Evolutionary conservation across 163 green algal species (phyloP).

Genomic region (Scenedesmus sp.): DNA sequence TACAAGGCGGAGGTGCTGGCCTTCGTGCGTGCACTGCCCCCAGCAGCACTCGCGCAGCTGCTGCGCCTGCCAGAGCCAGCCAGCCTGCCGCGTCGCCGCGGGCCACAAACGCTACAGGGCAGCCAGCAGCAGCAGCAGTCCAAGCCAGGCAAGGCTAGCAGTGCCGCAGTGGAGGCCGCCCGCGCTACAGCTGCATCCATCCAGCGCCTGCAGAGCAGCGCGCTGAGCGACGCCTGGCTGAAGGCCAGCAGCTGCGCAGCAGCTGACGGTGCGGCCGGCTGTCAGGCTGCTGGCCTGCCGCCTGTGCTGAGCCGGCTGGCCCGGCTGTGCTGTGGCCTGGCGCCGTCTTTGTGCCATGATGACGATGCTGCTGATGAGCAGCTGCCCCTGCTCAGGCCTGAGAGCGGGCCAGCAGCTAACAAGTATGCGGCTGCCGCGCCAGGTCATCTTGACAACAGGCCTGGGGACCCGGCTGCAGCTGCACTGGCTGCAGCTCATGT

Average conservation of each 20-base stretch:
- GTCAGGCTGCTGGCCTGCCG: background rate
- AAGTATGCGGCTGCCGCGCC: background rate
- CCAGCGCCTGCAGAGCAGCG: background rate
- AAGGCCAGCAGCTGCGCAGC: background rate
- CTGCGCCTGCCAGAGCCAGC: slow-evolving; percentile 27
- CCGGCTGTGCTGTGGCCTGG: background rate
- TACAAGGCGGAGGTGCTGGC: slow-evolving; percentile 42
- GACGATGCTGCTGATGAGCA: background rate
- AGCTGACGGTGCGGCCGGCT: background rate
- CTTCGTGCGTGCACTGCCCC: slow-evolving; percentile 19
- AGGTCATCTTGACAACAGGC: background rate
- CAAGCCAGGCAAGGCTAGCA: background rate
- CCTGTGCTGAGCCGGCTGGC: slow-evolving; percentile 16
- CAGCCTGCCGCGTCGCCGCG: background rate
- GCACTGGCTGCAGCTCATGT: slow-evolving; percentile 26
- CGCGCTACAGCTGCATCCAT: slow-evolving; percentile 1
- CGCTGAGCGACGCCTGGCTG: background rate
- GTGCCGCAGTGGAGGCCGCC: background rate
- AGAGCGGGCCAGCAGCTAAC: background rate
- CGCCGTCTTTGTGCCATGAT: background rate
- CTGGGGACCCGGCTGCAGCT: slow-evolving; percentile 3
- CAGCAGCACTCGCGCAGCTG: slow-evolving; percentile 8
- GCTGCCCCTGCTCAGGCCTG: background rate
- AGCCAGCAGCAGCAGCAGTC: background rate
- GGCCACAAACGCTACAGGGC: background rate